Base-by-base conservation (phyloP, 108 stramenopile species). In the Parietichytrium sp. region DNA sequence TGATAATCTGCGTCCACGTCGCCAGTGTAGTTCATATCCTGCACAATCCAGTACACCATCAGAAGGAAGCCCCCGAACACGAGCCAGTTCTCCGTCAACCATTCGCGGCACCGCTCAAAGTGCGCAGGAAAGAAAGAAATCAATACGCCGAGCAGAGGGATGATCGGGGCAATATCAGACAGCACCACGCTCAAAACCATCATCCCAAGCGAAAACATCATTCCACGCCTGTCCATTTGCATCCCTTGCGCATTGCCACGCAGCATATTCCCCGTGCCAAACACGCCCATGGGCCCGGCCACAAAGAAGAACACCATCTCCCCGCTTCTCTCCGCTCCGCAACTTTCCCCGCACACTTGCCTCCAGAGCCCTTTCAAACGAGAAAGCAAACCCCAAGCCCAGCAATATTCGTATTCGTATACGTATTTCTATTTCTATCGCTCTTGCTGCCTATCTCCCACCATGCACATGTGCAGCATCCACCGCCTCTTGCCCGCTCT, bases 221-320 rank as follows among this genome's bases (percentile, higher is more conserved):
- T 52, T 23, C 8, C 15, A 23, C 4, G 23, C 0, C 26, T 52
- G 0, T 4, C 52, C 52, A 27, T 52, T 27, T 8, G 7, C 26
- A 4, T 23, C 26, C 7, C 52, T 27, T 8, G 26, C 52, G 26
- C 52, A 52, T 8, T 27, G 26, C 26, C 23, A 31, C 20, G 38
- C 55, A 18, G 4, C 6, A 4, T 16, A 38, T 4, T 23, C 38
- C 29, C 55, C 36, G 7, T n/a, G n/a, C 20, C 30, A 72, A 72
- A 72, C 20, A 72, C 8, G 8, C 36, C 36, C 55, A 33, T 72
- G 20, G 52, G 55, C 4, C 55, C 55, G 16, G 20, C 55, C 20
- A 72, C 8, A n/a, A 72, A 33, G 38, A 72, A 72, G 38, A 72
- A 27, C 36, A 72, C 55, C 55, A 72, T 72, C 55, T 72, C n/a